A percentile compares a stretch with the other conserved stretches of the same genome.
These are phyloP conservation scores for Termitomyces sp. DNA, from an alignment of 768 basidiomycete species.

Conservation along the genomic window DNA sequence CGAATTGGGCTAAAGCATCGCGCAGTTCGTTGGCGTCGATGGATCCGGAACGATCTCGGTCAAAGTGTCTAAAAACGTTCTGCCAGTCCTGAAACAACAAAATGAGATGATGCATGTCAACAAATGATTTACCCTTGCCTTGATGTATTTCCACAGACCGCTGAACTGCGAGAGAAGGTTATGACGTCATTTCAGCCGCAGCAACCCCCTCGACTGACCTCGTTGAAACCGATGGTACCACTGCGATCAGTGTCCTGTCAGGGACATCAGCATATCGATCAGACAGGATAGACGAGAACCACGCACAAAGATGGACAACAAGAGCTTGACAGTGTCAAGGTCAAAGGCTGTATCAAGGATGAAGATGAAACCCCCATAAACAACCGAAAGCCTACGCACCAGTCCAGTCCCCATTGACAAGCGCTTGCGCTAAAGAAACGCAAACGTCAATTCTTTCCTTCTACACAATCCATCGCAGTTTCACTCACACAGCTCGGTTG, in stretches of 20 bases:
- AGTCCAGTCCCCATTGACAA: slow-evolving; percentile 67
- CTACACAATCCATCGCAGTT: not conserved
- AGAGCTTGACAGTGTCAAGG: slow-evolving; percentile 78
- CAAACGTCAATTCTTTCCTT: not conserved
- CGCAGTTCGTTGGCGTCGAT: slow-evolving; percentile 69
- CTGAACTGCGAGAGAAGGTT: slow-evolving; percentile 42
- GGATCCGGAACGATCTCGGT: slow-evolving; percentile 75
- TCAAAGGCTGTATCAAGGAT: slow-evolving; percentile 55
- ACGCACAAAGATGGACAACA: slow-evolving; percentile 78
- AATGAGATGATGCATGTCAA: not conserved
- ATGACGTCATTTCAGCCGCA: slow-evolving; percentile 9
- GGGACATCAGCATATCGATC: not conserved
- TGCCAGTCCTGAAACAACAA: slow-evolving; percentile 65
- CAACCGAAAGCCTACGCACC: slow-evolving; percentile 40
- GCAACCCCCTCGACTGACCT: slow-evolving; percentile 34
- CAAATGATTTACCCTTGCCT: slow-evolving; percentile 27
- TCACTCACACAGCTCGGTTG: slow-evolving; percentile 59
- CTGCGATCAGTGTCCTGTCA: slow-evolving; percentile 61
- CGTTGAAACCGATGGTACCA: slow-evolving; percentile 77
- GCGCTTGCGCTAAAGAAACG: slow-evolving; percentile 32
- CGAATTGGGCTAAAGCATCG: slow-evolving; percentile 70
- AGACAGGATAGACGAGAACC: not conserved
- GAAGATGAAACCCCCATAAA: not conserved
- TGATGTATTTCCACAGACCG: slow-evolving; percentile 81
- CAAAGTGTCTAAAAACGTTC: slow-evolving; percentile 77